Percentiles rank a stretch among this genome's conserved stretches.
phyloP scores from a whole-genome alignment of 2,329 filamentous ascomycete genomes.

The Raffaelea albimanens region DNA sequence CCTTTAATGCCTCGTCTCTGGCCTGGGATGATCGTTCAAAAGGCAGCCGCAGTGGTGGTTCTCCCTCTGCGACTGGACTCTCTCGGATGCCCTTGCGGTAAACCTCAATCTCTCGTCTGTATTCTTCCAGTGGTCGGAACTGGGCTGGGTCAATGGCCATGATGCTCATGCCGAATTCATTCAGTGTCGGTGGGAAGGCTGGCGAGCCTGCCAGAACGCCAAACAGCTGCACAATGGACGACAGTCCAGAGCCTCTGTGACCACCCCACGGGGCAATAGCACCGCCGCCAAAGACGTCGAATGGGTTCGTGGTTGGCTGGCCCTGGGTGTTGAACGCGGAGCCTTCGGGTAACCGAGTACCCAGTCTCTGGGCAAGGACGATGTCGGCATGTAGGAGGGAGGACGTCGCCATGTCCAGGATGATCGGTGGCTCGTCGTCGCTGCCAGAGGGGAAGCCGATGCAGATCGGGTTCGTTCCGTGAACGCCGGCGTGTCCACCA shows the following conservation, averaged over 20 bases:
- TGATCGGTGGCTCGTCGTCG: background rate
- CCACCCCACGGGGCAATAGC: background rate
- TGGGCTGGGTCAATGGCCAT: background rate
- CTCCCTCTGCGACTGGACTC: background rate
- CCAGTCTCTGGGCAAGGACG: background rate
- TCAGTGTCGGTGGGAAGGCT: background rate
- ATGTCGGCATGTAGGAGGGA: background rate
- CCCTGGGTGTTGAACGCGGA: background rate
- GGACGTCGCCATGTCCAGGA: background rate
- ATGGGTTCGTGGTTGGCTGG: background rate
- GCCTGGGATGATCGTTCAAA: background rate
- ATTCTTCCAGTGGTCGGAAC: background rate
- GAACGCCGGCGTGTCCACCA: background rate
- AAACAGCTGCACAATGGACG: background rate
- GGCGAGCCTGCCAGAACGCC: background rate
- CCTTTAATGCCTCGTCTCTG: background rate
- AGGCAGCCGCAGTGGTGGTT: background rate
- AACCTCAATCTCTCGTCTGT: background rate
- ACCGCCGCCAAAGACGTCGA: background rate
- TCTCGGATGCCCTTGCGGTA: background rate
- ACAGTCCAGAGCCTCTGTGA: background rate
- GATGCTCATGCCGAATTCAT: background rate
- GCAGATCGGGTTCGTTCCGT: background rate
- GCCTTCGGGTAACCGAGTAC: background rate
- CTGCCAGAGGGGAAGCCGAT: background rate